Conservation (phyloP, 2,329 filamentous ascomycete genomes). For the Fusarium kyushuense region DNA sequence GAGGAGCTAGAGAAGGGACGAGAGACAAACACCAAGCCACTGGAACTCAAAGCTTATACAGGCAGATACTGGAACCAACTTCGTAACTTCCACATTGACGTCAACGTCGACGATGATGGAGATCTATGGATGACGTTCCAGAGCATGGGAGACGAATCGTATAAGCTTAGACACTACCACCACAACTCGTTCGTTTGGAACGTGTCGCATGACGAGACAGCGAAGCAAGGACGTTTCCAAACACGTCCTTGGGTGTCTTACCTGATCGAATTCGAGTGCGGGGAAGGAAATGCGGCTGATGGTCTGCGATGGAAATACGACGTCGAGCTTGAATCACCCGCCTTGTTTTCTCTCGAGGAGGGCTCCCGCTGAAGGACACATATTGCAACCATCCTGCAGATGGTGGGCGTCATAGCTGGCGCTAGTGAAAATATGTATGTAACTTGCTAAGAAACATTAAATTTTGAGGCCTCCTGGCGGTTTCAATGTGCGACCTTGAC, state of each 20-base stretch:
- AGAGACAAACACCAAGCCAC: background rate
- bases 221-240: background rate
- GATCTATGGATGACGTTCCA: background rate
- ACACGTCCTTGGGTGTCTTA: background rate
- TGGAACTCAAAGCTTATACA: background rate
- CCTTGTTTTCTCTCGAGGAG: background rate
- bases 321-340: background rate
- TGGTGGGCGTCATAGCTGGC: too few species aligned
- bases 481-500: too few species aligned
- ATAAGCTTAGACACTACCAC: background rate
- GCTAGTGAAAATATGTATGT: too few species aligned
- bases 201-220: background rate
- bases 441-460: too few species aligned
- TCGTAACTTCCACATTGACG: background rate
- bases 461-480: too few species aligned
- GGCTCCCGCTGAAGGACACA: background rate
- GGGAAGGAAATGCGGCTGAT: background rate
- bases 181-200: background rate
- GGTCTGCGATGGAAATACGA: background rate
- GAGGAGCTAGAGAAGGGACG: background rate
- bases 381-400: background rate
- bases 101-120: accelerated
- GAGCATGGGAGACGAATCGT: background rate
- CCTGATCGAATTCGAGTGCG: background rate
- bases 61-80: background rate